Conservation (phyloP, 306 rosid genomes). For the Quercus agrifolia region DNA sequence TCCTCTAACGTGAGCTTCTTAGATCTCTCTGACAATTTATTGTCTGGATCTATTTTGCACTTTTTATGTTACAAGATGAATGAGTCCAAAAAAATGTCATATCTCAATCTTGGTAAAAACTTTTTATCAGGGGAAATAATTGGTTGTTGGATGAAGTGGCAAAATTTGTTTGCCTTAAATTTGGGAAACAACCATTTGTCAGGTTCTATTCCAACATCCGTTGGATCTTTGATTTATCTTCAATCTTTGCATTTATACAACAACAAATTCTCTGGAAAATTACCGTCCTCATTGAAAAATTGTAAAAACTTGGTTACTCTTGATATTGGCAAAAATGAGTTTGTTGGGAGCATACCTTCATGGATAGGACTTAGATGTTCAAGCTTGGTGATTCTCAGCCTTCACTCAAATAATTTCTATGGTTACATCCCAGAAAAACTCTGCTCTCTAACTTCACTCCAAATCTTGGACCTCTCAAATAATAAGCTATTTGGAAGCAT, state of each 20-base stretch:
- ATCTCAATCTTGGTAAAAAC: too few species aligned
- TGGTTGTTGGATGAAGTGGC: slow-evolving; percentile 16
- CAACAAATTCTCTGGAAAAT: slow-evolving; percentile 19
- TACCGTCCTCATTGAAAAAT: slow-evolving; percentile 3
- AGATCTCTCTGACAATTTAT: too few species aligned
- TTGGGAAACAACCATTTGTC: slow-evolving; percentile 18
- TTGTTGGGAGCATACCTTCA: slow-evolving; percentile 16
- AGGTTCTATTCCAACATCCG: slow-evolving; percentile 28
- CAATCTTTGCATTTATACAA: slow-evolving; percentile 6
- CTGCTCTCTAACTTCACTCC: slow-evolving; percentile 6
- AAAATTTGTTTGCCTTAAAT: background rate
- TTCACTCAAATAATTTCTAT: slow-evolving; percentile 9
- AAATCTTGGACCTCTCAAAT: slow-evolving; percentile 12
- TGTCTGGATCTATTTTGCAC: too few species aligned
- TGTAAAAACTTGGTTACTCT: background rate
- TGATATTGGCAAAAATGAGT: slow-evolving; percentile 7
- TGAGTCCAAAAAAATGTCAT: too few species aligned
- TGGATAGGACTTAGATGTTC: slow-evolving; percentile 1
- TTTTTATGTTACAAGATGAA: too few species aligned
- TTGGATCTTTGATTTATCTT: slow-evolving; percentile 12
- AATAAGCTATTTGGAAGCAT: slow-evolving; percentile 10
- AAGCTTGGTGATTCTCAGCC: background rate
- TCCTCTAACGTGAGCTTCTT: too few species aligned
- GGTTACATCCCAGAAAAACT: slow-evolving; percentile 7
- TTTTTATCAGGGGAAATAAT: background rate